A percentile compares a stretch with the other conserved stretches of the same genome.
These are phyloP conservation scores for Coelastrella sp. DNA, from an alignment of 139 green algal genomes.

Conservation along the genomic window DNA sequence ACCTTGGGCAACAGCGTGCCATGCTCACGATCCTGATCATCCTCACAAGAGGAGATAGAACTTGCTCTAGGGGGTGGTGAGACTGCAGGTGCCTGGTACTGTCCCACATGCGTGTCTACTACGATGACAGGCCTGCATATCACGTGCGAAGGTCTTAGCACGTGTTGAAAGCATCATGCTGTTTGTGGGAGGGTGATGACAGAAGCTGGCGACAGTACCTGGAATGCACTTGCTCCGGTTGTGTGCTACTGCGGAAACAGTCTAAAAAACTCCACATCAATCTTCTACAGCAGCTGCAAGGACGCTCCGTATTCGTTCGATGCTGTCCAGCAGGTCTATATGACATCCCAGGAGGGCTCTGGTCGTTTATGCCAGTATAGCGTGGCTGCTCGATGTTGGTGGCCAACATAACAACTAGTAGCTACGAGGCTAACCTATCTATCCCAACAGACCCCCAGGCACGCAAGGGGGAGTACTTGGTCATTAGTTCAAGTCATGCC, in stretches of 20 bases:
- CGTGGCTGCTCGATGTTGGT: slow-evolving; percentile 25
- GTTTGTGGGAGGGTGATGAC: neutral
- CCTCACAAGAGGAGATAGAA: slow-evolving; percentile 40
- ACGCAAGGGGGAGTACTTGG: neutral
- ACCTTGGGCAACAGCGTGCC: slow-evolving; percentile 47
- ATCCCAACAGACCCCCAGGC: neutral
- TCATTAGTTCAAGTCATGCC: neutral
- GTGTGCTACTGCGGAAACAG: slow-evolving; percentile 28
- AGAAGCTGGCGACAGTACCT: neutral
- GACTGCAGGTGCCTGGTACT: slow-evolving; percentile 44
- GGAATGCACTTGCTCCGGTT: neutral
- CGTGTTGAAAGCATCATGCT: neutral
- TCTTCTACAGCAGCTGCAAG: slow-evolving; percentile 19
- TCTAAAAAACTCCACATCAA: slow-evolving; percentile 50
- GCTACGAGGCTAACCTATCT: neutral
- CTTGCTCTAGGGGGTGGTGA: slow-evolving; percentile 28
- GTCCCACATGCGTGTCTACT: slow-evolving; percentile 14
- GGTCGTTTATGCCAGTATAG: neutral
- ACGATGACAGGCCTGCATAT: neutral
- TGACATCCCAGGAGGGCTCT: neutral
- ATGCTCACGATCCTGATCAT: slow-evolving; percentile 40
- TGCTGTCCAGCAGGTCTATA: neutral
- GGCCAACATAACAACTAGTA: slow-evolving; percentile 2
- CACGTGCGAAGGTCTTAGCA: neutral
- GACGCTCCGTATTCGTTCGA: neutral